Conservation (phyloP, 2,329 filamentous ascomycete genomes). For the Fusarium brachygibbosum region DNA sequence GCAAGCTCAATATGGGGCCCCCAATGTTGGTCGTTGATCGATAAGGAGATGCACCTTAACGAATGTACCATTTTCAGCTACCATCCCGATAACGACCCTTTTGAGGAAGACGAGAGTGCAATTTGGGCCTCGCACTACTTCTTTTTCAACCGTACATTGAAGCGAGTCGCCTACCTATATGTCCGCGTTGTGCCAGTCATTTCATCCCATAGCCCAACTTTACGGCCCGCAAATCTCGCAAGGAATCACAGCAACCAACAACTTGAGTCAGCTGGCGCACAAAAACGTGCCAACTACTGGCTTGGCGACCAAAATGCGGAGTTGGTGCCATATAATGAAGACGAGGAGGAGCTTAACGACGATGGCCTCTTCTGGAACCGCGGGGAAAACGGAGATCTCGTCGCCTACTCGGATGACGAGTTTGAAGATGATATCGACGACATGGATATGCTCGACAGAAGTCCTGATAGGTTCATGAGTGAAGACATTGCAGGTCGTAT, state of each 20-base stretch:
- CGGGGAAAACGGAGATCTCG: slow-evolving; percentile 69
- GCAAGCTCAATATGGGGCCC: slow-evolving; percentile 82
- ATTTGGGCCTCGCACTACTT: slow-evolving; percentile 98
- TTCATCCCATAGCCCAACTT: slow-evolving; percentile 70
- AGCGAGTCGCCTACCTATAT: slow-evolving; percentile 94
- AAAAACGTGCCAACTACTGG: slow-evolving; percentile 90
- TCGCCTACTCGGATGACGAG: slow-evolving; percentile 66
- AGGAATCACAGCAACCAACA: slow-evolving; percentile 47
- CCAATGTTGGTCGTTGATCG: slow-evolving; percentile 90
- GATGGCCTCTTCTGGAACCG: slow-evolving; percentile 70
- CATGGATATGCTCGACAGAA: slow-evolving; percentile 57
- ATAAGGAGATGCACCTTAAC: slow-evolving; percentile 93
- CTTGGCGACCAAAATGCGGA: slow-evolving; percentile 76
- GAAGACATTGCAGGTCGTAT: slow-evolving; percentile 74
- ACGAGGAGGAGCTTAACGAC: slow-evolving; percentile 63
- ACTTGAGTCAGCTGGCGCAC: slow-evolving; percentile 54
- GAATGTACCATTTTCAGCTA: slow-evolving; percentile 93
- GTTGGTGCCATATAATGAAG: slow-evolving; percentile 59
- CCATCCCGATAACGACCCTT: slow-evolving; percentile 88
- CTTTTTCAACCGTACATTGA: slow-evolving; percentile 94
- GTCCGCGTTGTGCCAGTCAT: slow-evolving; percentile 88
- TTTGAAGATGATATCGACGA: slow-evolving; percentile 64
- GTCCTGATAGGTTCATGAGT: slow-evolving; percentile 68
- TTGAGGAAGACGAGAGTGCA: slow-evolving; percentile 90
- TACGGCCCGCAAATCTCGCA: slow-evolving; percentile 53